Percentiles rank a stretch among this genome's conserved stretches.
phyloP scores from a whole-genome alignment of 352 stramenopile species.

The Globisporangium abappressorium region DNA sequence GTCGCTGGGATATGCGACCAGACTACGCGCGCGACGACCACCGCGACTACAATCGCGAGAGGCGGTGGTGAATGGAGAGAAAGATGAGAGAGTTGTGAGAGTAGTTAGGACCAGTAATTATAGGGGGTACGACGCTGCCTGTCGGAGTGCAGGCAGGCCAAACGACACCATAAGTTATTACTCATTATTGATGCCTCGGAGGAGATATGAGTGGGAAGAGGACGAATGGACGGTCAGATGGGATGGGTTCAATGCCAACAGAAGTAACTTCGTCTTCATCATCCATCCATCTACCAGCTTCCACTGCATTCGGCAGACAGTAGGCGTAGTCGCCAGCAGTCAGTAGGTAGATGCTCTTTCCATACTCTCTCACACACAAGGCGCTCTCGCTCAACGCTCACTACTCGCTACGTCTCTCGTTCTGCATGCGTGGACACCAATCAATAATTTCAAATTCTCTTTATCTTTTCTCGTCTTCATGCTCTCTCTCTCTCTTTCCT shows the following conservation, averaged over 20 bases:
- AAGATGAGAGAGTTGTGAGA: not conserved
- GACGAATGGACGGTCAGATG: not conserved
- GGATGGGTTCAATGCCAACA: not conserved
- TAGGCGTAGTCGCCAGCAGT: not conserved
- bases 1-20: conserved; percentile 17
- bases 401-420: not conserved
- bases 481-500: not conserved
- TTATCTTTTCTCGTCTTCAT: not conserved
- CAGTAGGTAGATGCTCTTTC: not conserved
- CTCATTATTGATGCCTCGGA: not conserved
- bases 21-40: not conserved
- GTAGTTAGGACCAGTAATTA: not conserved
- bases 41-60: conserved; percentile 3
- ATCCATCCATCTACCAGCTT: not conserved
- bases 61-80: conserved; percentile 5
- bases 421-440: not conserved
- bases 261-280: not conserved
- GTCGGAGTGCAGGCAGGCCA: not conserved
- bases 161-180: conserved; percentile 5
- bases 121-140: not conserved
- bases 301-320: not conserved
- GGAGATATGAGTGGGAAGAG: not conserved
- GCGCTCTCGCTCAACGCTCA: not conserved
- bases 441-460: conserved; percentile 14
- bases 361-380: not conserved